Evolutionary conservation across 1,284 basidiomycete genomes (phyloP).

Genomic region (Neotropicomus parvogracilis): DNA sequence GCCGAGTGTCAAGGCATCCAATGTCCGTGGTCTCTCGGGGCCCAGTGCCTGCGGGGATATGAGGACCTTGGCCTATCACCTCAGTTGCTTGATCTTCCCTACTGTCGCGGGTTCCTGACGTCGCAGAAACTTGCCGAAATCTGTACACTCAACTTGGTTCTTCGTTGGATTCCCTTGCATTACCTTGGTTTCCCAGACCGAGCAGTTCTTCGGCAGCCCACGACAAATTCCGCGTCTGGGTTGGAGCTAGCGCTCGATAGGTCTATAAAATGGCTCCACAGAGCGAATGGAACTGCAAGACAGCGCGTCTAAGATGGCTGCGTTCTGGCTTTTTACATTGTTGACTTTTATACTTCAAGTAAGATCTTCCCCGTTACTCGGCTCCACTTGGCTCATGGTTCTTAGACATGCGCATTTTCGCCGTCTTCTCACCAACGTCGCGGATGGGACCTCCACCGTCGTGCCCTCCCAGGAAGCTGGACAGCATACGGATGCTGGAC

Average conservation of each 20-base stretch:
- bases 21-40: not conserved
- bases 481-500: conserved; percentile 61
- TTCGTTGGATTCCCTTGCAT: not conserved
- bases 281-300: not conserved
- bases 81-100: not conserved
- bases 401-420: conserved; percentile 9
- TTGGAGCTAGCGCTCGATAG: not conserved
- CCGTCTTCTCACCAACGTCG: not conserved
- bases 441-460: conserved; percentile 21
- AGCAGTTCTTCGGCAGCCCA: not conserved
- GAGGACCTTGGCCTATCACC: not conserved
- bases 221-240: too few relatives aligned
- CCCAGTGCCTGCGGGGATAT: not conserved
- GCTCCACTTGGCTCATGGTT: conserved; percentile 6
- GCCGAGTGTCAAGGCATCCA: too few relatives aligned
- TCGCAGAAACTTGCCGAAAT: not conserved
- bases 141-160: not conserved
- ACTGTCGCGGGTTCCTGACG: not conserved
- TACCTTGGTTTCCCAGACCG: not conserved
- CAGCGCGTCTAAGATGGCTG: conserved; percentile 5
- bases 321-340: not conserved
- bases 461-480: conserved; percentile 53
- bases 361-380: not conserved
- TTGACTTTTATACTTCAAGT: conserved; percentile 8
- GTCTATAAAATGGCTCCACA: conserved; percentile 3